Percentiles rank a stretch among this genome's conserved stretches.
Evolutionary conservation across 1,284 basidiomycete species (phyloP).

Genomic region (Gomphus bonarii): DNA sequence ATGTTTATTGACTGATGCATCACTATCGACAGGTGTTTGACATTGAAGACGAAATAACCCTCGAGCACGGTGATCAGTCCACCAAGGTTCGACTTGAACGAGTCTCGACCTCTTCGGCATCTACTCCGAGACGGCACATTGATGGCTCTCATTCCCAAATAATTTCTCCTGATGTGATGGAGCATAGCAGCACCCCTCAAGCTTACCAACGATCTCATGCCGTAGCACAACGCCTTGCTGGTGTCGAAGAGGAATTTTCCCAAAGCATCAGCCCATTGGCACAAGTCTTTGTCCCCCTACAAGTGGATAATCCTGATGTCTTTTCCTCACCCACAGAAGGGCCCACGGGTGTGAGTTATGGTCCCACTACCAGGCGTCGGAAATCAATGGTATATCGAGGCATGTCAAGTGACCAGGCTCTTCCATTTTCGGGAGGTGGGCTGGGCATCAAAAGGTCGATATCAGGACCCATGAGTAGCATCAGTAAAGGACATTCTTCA

Average conservation of each 20-base stretch:
- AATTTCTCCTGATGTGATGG: background rate
- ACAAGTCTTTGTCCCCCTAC: conserved; percentile 58
- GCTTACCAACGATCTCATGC: conserved; percentile 39
- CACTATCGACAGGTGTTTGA: conserved; percentile 59
- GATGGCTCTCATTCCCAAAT: conserved; percentile 12
- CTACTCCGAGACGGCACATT: conserved; percentile 14
- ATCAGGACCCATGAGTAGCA: conserved; percentile 3
- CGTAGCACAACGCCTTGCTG: conserved; percentile 30
- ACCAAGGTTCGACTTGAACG: conserved; percentile 13
- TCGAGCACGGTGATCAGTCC: conserved; percentile 20
- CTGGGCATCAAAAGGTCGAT: conserved; percentile 6
- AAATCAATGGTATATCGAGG: conserved; percentile 29
- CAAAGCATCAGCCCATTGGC: conserved; percentile 48
- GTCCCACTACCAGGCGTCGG: conserved; percentile 45
- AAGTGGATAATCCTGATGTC: conserved; percentile 33
- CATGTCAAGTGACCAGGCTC: conserved; percentile 17
- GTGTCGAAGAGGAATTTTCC: conserved; percentile 29
- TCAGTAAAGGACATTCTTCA: conserved; percentile 1
- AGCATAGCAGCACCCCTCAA: background rate
- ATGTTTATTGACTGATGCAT: background rate
- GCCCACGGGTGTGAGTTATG: conserved; percentile 38
- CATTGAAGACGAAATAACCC: conserved; percentile 56
- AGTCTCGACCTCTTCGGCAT: conserved; percentile 9
- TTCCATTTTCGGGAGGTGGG: conserved; percentile 12
- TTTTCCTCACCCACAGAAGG: conserved; percentile 11